Evolutionary conservation across 495 filamentous ascomycete genomes (phyloP), one percentile per base, ranked within the genome.

Genomic region (Aspergillus cavernicola): DNA sequence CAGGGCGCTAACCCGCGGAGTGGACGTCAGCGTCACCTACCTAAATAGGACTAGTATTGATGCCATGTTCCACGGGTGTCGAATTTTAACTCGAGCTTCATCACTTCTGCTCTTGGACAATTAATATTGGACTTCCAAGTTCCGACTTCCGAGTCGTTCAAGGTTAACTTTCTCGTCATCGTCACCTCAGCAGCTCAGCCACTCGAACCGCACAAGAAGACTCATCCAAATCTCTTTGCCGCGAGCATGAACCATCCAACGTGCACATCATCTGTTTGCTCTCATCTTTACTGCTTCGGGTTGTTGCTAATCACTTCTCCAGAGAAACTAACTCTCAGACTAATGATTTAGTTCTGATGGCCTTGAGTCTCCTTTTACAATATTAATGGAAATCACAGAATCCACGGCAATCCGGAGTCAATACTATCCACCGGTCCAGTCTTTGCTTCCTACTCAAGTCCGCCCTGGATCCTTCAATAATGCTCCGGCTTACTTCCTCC

Each of bases 211-310:
- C n/a, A n/a, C n/a, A n/a, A n/a, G n/a, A n/a, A n/a, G n/a, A n/a
- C n/a, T n/a, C n/a, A n/a, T n/a, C n/a, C n/a, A n/a, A n/a, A n/a
- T n/a, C n/a, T n/a, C n/a, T n/a, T n/a, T n/a, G n/a, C n/a, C n/a
- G n/a, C 35, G 11, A 16, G 13, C 4, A 1, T 16, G 35, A 37
- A 37, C 35, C 11, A 4, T 40, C 35, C 22, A 32, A 1, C 12
- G 16, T 45, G 40, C 37, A 31, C 19, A 45, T 41, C 18, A 50
- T 24, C 28, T 50, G n/a, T 47, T 29, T 31, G 33, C 33, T 46
- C 52, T 3, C 45, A 61, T 61, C 58, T 19, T 57, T 61, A 55
- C 58, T 52, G 24, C 13, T 61, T 61, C 40, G 23, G 54, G 58
- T 38, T 48, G 35, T 33, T 53, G 57, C 49, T 45, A 50, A 51